Conservation (phyloP, 441 rosid genomes). For the Aleurites moluccanus region DNA sequence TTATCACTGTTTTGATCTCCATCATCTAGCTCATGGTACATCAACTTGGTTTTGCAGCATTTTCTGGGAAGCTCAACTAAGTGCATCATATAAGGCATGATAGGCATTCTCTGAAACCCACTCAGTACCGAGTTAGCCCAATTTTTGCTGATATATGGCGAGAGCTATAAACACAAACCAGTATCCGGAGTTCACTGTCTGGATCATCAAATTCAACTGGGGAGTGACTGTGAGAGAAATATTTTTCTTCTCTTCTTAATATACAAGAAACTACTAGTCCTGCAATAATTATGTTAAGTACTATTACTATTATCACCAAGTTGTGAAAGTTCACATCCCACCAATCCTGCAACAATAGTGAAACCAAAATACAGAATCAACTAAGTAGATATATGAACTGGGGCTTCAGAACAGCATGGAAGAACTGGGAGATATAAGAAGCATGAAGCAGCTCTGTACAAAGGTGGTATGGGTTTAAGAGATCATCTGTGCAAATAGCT, state of each 20-base stretch:
- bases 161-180: conserved; percentile 64
- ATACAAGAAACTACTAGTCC: conserved; percentile 49
- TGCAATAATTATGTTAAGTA: conserved; percentile 51
- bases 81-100: conserved; percentile 63
- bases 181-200: conserved; percentile 55
- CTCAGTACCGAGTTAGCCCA: conserved; percentile 49
- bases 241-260: conserved; percentile 39
- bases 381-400: background rate
- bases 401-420: conserved; percentile 61
- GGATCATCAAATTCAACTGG: conserved; percentile 49
- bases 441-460: conserved; percentile 54
- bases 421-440: conserved; percentile 63
- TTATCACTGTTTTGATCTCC: conserved; percentile 54
- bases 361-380: background rate
- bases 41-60: conserved; percentile 35
- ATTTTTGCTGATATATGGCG: conserved; percentile 62
- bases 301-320: conserved; percentile 46
- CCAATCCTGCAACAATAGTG: conserved; percentile 37
- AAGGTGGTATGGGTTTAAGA: conserved; percentile 50
- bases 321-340: conserved; percentile 39
- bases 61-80: conserved; percentile 71
- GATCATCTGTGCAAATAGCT: conserved; percentile 29
- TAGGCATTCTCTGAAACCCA: conserved; percentile 38
- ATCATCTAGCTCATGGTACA: conserved; percentile 69
- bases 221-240: conserved; percentile 37